Conservation (phyloP, 2,329 filamentous ascomycete genomes). For the Stemphylium beticola region DNA sequence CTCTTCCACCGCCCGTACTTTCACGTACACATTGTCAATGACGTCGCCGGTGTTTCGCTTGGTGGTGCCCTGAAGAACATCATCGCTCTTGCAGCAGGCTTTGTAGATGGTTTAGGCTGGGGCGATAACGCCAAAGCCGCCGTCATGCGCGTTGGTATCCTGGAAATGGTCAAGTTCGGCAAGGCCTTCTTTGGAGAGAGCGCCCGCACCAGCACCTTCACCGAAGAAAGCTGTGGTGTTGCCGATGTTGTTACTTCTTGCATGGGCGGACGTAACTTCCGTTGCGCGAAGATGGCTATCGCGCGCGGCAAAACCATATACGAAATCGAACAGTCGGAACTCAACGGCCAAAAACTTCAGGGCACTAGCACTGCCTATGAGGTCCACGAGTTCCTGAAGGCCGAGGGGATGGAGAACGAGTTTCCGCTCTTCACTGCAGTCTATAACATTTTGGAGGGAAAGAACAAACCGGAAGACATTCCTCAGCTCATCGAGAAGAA, state of each 20-base stretch:
- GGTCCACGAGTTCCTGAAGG: constrained; percentile 86
- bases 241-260: constrained; percentile 96
- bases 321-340: constrained; percentile 85
- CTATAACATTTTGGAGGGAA: constrained; percentile 77
- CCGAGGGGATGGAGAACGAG: constrained; percentile 75
- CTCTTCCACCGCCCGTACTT: constrained; percentile 98
- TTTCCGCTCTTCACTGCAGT: constrained; percentile 95
- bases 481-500: constrained; percentile 65
- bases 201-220: constrained; percentile 84
- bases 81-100: constrained; percentile 90
- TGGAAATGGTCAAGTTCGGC: constrained; percentile 97
- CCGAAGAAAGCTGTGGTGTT: constrained; percentile 94
- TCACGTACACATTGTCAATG: constrained; percentile 90
- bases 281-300: constrained; percentile 87
- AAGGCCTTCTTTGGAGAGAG: constrained; percentile 89
- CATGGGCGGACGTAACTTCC: constrained; percentile 89
- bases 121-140: constrained; percentile 99
- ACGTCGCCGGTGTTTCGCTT: constrained; percentile 96
- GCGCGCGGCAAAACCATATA: constrained; percentile 79
- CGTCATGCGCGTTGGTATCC: constrained; percentile 91
- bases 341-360: constrained; percentile 97
- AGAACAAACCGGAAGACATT: constrained; percentile 79
- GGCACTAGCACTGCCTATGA: constrained; percentile 91
- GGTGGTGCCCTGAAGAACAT: constrained; percentile 97
- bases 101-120: constrained; percentile 94